Evolutionary conservation across 1,284 basidiomycete genomes (phyloP).

Genomic region (Ganoderma sinense): DNA sequence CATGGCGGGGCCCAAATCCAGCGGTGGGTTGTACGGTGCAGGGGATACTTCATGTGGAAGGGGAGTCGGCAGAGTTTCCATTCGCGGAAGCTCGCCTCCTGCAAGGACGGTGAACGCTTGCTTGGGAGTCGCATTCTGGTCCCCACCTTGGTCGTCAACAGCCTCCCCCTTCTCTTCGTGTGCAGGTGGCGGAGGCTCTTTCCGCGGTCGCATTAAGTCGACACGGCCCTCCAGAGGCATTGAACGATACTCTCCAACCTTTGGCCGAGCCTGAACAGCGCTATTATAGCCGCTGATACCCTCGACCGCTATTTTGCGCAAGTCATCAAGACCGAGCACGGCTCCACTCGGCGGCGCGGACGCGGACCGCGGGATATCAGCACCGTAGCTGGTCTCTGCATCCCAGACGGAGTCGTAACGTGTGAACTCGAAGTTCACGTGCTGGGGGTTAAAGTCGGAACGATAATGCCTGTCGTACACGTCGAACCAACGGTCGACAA

Average conservation of each 20-base stretch:
- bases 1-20: conserved; percentile 39
- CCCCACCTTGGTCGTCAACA: conserved; percentile 18
- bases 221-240: conserved; percentile 88
- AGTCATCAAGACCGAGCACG: conserved; percentile 69
- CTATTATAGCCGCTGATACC: conserved; percentile 50
- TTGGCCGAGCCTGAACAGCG: conserved; percentile 29
- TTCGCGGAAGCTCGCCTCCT: conserved; percentile 36
- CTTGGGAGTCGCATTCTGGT: conserved; percentile 30
- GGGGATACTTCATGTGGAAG: conserved; percentile 60
- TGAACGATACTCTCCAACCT: conserved; percentile 77
- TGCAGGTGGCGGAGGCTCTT: conserved; percentile 36
- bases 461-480: conserved; percentile 92
- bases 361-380: conserved; percentile 37
- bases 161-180: not conserved
- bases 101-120: conserved; percentile 35
- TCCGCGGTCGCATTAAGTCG: conserved; percentile 79
- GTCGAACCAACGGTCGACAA: conserved; percentile 91
- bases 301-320: conserved; percentile 71
- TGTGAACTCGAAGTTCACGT: conserved; percentile 68
- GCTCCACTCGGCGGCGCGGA: conserved; percentile 35
- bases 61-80: conserved; percentile 60
- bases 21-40: conserved; percentile 46
- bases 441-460: conserved; percentile 48
- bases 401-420: conserved; percentile 83
- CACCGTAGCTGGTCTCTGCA: conserved; percentile 42